Conservation (phyloP, 1,284 basidiomycete species). For the Fomitiporia mediterranea region DNA sequence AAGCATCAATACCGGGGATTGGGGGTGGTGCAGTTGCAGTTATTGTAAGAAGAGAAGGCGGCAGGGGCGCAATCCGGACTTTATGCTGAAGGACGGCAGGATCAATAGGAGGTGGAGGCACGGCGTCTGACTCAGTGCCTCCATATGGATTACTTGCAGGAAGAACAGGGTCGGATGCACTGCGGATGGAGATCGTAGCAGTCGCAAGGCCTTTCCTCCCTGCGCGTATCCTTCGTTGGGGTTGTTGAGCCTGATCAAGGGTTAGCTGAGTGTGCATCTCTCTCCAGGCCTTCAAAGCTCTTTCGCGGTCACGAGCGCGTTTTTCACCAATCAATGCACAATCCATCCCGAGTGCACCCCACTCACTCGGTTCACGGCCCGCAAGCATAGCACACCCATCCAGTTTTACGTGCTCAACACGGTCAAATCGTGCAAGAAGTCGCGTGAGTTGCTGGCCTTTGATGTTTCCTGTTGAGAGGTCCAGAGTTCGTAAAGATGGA, state of each 20-base stretch:
- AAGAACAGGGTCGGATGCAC: neutral
- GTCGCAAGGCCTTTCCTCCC: conserved; percentile 28
- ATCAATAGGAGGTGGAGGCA: conserved; percentile 5
- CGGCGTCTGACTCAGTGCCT: neutral
- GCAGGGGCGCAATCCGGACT: conserved; percentile 41
- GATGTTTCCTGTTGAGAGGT: conserved; percentile 56
- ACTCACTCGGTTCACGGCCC: conserved; percentile 37
- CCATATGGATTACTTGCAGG: neutral
- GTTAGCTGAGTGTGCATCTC: conserved; percentile 29
- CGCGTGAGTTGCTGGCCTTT: conserved; percentile 44
- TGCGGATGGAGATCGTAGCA: conserved; percentile 27
- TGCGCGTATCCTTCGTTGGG: conserved; percentile 14
- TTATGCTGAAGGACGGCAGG: conserved; percentile 24
- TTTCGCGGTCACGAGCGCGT: conserved; percentile 53
- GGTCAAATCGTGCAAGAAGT: conserved; percentile 41
- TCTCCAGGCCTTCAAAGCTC: conserved; percentile 47
- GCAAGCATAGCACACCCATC: conserved; percentile 49
- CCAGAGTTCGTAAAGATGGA: conserved; percentile 42
- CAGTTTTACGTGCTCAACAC: conserved; percentile 47
- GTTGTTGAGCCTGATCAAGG: neutral
- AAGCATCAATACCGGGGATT: neutral
- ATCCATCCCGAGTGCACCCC: conserved; percentile 50
- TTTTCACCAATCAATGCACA: conserved; percentile 51
- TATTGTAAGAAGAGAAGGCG: conserved; percentile 37
- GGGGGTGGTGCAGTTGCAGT: conserved; percentile 34